These are phyloP conservation scores for Alternaria infectoria DNA, from an alignment of 2,329 filamentous ascomycete species.

Conservation along the genomic window DNA sequence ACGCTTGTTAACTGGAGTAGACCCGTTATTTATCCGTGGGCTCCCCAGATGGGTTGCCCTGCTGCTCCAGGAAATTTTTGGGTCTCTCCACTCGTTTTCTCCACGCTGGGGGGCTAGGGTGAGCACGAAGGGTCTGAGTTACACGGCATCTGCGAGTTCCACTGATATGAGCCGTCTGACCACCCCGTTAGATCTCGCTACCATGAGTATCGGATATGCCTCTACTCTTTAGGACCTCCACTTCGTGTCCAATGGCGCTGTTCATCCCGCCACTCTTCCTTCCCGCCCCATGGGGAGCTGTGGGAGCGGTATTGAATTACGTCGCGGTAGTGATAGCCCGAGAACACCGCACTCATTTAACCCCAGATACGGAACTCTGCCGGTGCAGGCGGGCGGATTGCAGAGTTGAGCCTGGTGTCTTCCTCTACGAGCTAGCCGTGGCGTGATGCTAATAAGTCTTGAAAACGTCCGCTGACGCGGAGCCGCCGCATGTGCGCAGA, in stretches of 20 bases:
- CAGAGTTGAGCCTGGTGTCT: constrained; percentile 16
- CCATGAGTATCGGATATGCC: neutral
- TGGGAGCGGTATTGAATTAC: neutral
- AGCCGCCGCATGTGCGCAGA: neutral
- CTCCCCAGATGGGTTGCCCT: neutral
- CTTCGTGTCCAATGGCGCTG: neutral
- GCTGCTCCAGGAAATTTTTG: neutral
- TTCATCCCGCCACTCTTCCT: neutral
- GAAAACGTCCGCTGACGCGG: neutral
- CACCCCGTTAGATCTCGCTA: neutral
- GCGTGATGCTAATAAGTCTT: neutral
- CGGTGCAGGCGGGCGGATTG: constrained; percentile 16
- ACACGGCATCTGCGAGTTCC: neutral
- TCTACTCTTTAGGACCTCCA: neutral
- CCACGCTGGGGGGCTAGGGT: neutral
- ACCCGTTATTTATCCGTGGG: constrained; percentile 1
- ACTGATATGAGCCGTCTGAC: neutral
- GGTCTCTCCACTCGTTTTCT: neutral
- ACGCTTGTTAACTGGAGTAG: constrained; percentile 4
- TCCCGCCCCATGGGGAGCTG: neutral
- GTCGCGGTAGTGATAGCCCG: constrained; percentile 18
- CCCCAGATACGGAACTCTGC: neutral
- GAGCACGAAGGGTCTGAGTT: neutral
- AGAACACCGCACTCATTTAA: neutral
- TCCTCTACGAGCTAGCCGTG: constrained; percentile 4